Evolutionary conservation across 306 rosid species (phyloP), one percentile per base, ranked within the genome.

Genomic region (Cicer arietinum): DNA sequence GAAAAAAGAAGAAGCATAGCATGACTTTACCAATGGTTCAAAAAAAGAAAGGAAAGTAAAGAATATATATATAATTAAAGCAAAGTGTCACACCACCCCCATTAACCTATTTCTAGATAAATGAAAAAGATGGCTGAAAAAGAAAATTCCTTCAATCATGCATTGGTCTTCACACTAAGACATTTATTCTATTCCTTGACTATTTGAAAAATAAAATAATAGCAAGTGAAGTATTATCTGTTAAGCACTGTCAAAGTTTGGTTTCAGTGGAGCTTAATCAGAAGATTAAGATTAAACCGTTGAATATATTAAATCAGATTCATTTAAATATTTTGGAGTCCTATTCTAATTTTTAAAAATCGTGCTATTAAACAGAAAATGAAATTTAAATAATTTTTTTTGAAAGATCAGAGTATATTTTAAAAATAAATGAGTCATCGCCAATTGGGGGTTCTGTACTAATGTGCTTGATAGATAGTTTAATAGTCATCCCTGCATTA

Each of bases 91-190:
- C 62, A 51, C 44, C 41, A 67, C 45, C 37, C 46, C 60, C 74
- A 63, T 81, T 73, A 67, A 67, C 72, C 83, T 84, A 73, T 79
- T 81, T 87, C 85, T 80, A 68, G 87, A 86, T 85, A 85, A 76
- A 66, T 79, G 77, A 39, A 74, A 86, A 87, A 80, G 89, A 72
- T 39, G 75, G 76, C 70, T 69, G 78, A 77, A 66, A 82, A 84
- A 50, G 84, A 85, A 83, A 85, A 87, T 79, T 82, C 94, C 92
- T 77, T 91, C 94, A 86, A 87, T 82, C 97, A 86, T 88, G 87
- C 82, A 88, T 86, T 77, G 84, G 84, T 59, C 74, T 81, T 57
- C 69, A 75, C 75, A 74, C 57, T 74, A 42, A 14, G 22, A 66
- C 41, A 14, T 12, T 74, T 70, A 85, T 85, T 81, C 76, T 75